Conservation (phyloP, 2,329 filamentous ascomycete genomes). For the Nemania sp. region DNA sequence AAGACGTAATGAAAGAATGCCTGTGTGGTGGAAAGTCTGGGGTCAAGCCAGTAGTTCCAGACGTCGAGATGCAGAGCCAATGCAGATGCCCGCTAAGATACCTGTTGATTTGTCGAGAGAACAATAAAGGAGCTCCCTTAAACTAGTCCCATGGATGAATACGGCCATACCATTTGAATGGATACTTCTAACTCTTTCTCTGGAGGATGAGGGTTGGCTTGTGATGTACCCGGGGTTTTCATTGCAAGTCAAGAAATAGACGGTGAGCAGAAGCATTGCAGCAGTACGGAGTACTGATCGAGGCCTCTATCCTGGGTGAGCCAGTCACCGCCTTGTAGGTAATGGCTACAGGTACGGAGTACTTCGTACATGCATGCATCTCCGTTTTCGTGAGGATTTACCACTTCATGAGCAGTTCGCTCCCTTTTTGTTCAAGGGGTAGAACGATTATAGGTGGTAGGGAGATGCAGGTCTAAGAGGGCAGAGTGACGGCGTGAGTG, state of each 20-base stretch:
- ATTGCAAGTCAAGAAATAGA: not conserved
- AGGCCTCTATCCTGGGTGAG: no score
- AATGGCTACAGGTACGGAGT: not conserved
- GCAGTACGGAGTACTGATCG: not conserved
- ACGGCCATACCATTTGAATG: slow-evolving; percentile 3
- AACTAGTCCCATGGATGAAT: slow-evolving; percentile 4
- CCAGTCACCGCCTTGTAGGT: not conserved
- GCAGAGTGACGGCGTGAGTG: not conserved
- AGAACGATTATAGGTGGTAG: not conserved
- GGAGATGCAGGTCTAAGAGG: not conserved
- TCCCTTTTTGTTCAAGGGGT: not conserved
- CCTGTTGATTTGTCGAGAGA: slow-evolving; percentile 24
- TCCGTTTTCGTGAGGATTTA: not conserved
- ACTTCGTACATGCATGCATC: no score
- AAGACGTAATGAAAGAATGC: slow-evolving; percentile 18
- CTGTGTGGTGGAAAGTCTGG: slow-evolving; percentile 16
- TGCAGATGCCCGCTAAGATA: slow-evolving; percentile 22
- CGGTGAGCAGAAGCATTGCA: not conserved
- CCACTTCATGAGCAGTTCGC: not conserved
- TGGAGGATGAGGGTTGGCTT: not conserved
- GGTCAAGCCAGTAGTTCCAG: slow-evolving; percentile 12
- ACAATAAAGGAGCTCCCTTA: slow-evolving; percentile 25
- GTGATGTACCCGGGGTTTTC: slow-evolving; percentile 19
- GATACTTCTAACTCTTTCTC: not conserved
- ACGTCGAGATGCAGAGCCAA: slow-evolving; percentile 28